Conservation (phyloP, 768 basidiomycete species). For the Lentinula detonsa region DNA sequence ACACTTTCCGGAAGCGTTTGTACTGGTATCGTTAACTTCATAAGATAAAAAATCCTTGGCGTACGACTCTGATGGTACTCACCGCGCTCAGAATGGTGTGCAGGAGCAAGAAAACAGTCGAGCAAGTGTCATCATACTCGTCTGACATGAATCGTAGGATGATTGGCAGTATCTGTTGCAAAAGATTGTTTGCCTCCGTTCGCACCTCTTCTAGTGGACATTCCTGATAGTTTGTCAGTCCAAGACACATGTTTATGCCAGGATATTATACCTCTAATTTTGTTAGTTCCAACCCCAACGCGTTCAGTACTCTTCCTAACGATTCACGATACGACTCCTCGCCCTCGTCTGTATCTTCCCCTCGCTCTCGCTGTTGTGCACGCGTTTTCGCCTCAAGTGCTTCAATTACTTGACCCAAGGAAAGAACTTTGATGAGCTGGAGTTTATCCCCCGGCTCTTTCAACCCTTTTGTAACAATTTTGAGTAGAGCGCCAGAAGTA, state of each 20-base stretch:
- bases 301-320: constrained; percentile 77
- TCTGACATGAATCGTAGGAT: constrained; percentile 89
- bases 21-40: constrained; percentile 45
- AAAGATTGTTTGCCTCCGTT: constrained; percentile 55
- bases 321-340: constrained; percentile 88
- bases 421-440: constrained; percentile 83
- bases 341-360: constrained; percentile 75
- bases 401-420: constrained; percentile 75
- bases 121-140: constrained; percentile 82
- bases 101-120: constrained; percentile 78
- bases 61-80: constrained; percentile 23
- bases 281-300: constrained; percentile 73
- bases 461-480: constrained; percentile 88
- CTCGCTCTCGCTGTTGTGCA: constrained; percentile 56
- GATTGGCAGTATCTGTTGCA: constrained; percentile 69
- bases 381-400: constrained; percentile 76
- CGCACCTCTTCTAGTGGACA: constrained; percentile 51
- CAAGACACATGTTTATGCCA: neutral
- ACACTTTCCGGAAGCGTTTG: constrained; percentile 64
- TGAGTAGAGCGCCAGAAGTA: constrained; percentile 70
- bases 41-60: neutral
- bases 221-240: constrained; percentile 36
- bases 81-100: constrained; percentile 70
- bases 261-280: constrained; percentile 52
- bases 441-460: constrained; percentile 89